Percentiles rank a stretch among this genome's conserved stretches.
Conservation (phyloP, 2,329 filamentous ascomycete genomes). For the Sarocladium brachiariae region DNA sequence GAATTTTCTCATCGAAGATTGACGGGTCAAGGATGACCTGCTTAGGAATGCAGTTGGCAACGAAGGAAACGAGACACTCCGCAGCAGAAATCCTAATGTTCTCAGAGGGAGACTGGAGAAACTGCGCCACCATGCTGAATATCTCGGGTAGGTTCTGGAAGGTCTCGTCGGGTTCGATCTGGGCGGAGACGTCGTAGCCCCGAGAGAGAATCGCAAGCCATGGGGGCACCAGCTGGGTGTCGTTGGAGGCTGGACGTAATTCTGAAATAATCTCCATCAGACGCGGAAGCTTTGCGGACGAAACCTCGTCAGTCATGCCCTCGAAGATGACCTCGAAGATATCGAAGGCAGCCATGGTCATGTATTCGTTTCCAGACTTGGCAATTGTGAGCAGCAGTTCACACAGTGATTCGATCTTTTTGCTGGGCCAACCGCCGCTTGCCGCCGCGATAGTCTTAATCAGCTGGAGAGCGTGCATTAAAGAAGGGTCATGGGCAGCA, state of each 20-base stretch:
- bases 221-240: conserved; percentile 87
- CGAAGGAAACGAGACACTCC: conserved; percentile 88
- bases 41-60: conserved; percentile 81
- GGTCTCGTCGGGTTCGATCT: conserved; percentile 82
- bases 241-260: conserved; percentile 83
- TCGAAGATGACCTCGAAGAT: conserved; percentile 97
- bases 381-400: conserved; percentile 85
- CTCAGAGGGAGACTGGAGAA: conserved; percentile 79
- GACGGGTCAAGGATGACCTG: conserved; percentile 82
- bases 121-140: conserved; percentile 71
- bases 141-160: conserved; percentile 84
- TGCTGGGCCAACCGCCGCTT: conserved; percentile 91
- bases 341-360: conserved; percentile 94
- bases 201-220: conserved; percentile 95
- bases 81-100: conserved; percentile 94
- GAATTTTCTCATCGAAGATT: conserved; percentile 81
- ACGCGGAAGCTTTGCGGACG: conserved; percentile 81
- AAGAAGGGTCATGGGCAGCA: conserved; percentile 64
- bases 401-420: conserved; percentile 88
- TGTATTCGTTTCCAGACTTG: conserved; percentile 83
- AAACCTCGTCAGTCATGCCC: conserved; percentile 79
- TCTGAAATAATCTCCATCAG: conserved; percentile 89
- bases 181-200: conserved; percentile 88
- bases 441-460: conserved; percentile 83
- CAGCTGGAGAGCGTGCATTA: conserved; percentile 88